Evolutionary conservation across 208 protist genomes (phyloP), one percentile per base, ranked within the genome.

Genomic region (Acanthamoeba culbertsoni): DNA sequence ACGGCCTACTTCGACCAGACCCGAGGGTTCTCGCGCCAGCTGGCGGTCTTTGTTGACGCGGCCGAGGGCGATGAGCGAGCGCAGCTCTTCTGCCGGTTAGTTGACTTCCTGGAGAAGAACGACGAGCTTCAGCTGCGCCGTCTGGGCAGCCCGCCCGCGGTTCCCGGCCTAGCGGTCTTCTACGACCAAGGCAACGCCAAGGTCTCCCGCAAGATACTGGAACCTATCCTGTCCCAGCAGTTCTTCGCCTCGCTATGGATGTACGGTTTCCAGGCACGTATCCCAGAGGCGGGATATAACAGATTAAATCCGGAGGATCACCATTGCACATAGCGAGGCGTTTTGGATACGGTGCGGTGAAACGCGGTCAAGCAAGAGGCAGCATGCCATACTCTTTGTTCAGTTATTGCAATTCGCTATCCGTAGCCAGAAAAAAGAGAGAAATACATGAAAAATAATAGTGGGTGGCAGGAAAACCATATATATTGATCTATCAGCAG

Each of bases 181-280:
- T 73, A 20, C 33, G 35, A 73, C 4, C 73, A 86, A 35, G 73
- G 73, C 10, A 86, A 86, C 40, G 35, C 46, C 73, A 86, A 86
- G 73, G 46, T 57, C 3, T 86, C 73, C 5, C 73, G 73, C 73
- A 86, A 86, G 73, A 28, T 86, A 7, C 73, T 86, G 5, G 43
- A 86, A 31, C 73, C 73, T 43, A 57, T 86, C 46, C 46, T 86
- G 26, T 10, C 73, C 16, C 43, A 86, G 28, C 73, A 86, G 18
- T 86, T 86, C 46, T 86, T 48, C n/a, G 73, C 46, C 55, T 86
- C 59, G 20, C 28, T 68, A n/a, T 68, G 51, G n/a, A n/a, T n/a
- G n/a, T n/a, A n/a, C n/a, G n/a, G n/a, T n/a, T n/a, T n/a, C n/a
- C n/a, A n/a, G n/a, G n/a, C n/a, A n/a, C n/a, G n/a, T n/a, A n/a